Evolutionary conservation across 78 protist genomes (phyloP), one percentile per base, ranked within the genome.

Genomic region (Polysphondylium violaceum): DNA sequence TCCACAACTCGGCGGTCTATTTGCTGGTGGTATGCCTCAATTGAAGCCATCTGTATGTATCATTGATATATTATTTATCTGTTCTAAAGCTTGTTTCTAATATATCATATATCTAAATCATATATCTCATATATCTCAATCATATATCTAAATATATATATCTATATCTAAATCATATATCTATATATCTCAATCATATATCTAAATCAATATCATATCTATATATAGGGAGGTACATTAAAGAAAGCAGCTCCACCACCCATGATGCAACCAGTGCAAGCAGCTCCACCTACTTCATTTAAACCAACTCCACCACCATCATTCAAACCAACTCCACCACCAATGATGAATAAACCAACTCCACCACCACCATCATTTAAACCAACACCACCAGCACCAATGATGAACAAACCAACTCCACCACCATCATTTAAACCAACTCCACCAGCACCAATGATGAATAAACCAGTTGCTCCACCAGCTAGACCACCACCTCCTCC

Each of bases 401-500:
- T 50, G 23, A 38, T 14, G 2, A 27, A 35, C 9, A 44, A 47
- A 35, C 79, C 61, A 73, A 25, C 88, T 23, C 88, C 88, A 64
- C 63, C 76, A 51, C 76, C 88, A 38, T 21, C 44, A 33, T 38
- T n/a, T 29, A 77, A 77, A 50, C 87, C 87, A 77, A 36, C 79
- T 11, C 79, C 79, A 73, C 79, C 79, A 73, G 61, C 76, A 3
- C 50, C 64, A 56, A 51, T 53, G 27, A 36, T 68, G 23, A 5
- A 5, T 38, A 68, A 74, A 58, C 76, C 88, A 47, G 59, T 33
- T 14, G 53, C 87, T 3, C 87, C 87, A 64, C 51, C 60, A 21
- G 33, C 73, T 6, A 68, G 75, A 53, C 90, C 76, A 83, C 90
- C 90, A 47, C 90, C 90, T n/a, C 90, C 90, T 41, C 90, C 90